Base-by-base conservation (phyloP, 352 stramenopile species). In the Peronospora destructor region DNA sequence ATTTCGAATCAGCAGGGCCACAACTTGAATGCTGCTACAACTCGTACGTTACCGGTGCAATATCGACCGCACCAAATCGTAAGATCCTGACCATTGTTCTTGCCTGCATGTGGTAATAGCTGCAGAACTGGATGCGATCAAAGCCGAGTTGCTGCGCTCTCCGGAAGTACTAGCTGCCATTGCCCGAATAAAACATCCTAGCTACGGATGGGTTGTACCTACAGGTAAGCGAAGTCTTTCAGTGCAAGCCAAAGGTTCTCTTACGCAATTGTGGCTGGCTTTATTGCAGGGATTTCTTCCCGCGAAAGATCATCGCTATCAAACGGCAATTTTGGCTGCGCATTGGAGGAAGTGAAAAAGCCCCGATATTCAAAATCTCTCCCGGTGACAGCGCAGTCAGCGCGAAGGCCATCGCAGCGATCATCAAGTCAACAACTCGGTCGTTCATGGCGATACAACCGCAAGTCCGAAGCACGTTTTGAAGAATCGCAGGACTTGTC, bases 91-190 rank as follows among this genome's bases (percentile, higher is more conserved):
- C 38, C 13, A 6, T 21, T 42, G n/a, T 51, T 28, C 10, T n/a
- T 45, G 29, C 6, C 2, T 51, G 26, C 10, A 41, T 51, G 33
- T 36, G 45, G 5, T 43, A 35, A 19, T 25, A 66, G 59, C 23
- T 35, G 37, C 25, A 1, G 59, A 66, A 17, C 33, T 57, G 14
- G 49, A 64, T 36, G 40, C 17, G 9, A 49, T 64, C 3, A 67
- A 64, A 51, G 44, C 34, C 40, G 45, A 59, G 12, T 23, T 64
- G 7, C 30, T 64, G 17, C 45, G 40, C n/a, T 60, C 32, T n/a
- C 29, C 44, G 5, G 40, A 64, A 38, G 49, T 60, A 10, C 59
- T 55, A 57, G 59, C 54, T 54, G 59, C 49, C 10, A 57, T 64
- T 39, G 38, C 16, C 12, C 47, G 38, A 14, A 56, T 66, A 17